Evolutionary conservation across 2,329 filamentous ascomycete species (phyloP).

Genomic region (Paraconiothyrium brasiliense): DNA sequence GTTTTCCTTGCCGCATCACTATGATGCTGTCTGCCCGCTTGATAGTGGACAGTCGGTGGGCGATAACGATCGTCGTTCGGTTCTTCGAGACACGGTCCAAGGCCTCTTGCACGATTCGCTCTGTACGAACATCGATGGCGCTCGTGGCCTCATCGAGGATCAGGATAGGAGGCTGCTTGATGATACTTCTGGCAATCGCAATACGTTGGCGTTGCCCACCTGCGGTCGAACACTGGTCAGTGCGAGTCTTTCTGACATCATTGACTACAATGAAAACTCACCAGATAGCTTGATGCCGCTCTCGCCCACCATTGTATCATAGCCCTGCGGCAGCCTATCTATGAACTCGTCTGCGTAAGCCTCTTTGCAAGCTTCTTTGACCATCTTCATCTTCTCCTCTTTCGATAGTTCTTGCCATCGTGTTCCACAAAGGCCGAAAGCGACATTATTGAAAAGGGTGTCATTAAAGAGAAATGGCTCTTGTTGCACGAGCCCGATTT

Average conservation of each 20-base stretch:
- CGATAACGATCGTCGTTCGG: constrained; percentile 80
- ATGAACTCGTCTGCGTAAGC: constrained; percentile 53
- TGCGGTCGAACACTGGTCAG: background rate
- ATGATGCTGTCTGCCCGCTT: constrained; percentile 81
- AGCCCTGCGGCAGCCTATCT: constrained; percentile 61
- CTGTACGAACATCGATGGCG: constrained; percentile 67
- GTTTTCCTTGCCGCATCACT: constrained; percentile 75
- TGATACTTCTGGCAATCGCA: constrained; percentile 76
- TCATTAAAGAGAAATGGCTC: constrained; percentile 54
- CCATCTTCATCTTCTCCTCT: constrained; percentile 67
- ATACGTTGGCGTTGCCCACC: constrained; percentile 83
- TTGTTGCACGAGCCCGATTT: constrained; percentile 56
- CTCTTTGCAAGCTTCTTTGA: constrained; percentile 50
- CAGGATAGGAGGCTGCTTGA: constrained; percentile 72
- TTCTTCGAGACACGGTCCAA: constrained; percentile 67
- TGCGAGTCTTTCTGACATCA: background rate
- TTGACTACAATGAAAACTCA: background rate
- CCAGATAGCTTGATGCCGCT: constrained; percentile 80
- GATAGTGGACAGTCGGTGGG: constrained; percentile 78
- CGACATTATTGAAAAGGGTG: constrained; percentile 52
- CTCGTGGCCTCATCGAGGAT: constrained; percentile 82
- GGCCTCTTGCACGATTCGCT: constrained; percentile 65
- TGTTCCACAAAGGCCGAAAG: constrained; percentile 50
- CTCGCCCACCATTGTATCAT: constrained; percentile 79
- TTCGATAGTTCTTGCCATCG: constrained; percentile 62